phyloP scores from a whole-genome alignment of 768 basidiomycete genomes.

The Phlebiopsis flavidoalba region DNA sequence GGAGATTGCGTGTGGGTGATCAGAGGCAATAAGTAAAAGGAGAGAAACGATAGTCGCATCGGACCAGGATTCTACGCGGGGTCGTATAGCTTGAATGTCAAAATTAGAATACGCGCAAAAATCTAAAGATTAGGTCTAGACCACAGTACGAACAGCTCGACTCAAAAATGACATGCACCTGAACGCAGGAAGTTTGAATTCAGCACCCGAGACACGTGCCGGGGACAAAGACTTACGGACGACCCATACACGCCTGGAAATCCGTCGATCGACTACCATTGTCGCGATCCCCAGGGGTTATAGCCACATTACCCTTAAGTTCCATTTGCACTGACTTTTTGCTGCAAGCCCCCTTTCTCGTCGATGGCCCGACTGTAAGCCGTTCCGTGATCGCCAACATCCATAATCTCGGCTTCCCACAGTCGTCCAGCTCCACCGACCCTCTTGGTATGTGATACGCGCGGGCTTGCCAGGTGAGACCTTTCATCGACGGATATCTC shows the following conservation, averaged over 20 bases:
- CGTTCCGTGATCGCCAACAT: constrained; percentile 9
- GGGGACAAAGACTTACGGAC: neutral
- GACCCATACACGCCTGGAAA: neutral
- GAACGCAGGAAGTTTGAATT: neutral
- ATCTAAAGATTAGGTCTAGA: neutral
- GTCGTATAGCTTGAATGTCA: neutral
- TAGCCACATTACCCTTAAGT: constrained; percentile 63
- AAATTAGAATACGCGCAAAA: neutral
- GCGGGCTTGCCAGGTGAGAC: constrained; percentile 47
- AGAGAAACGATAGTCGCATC: too few species aligned
- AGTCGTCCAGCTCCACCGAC: constrained; percentile 73
- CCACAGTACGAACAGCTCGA: neutral
- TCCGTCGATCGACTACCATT: neutral
- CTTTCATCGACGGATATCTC: constrained; percentile 51
- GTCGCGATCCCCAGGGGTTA: constrained; percentile 26
- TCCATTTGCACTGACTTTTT: constrained; percentile 49
- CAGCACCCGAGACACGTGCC: neutral
- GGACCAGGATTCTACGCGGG: neutral
- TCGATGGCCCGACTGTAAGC: constrained; percentile 52
- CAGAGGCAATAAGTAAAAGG: too few species aligned
- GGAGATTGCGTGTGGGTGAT: too few species aligned
- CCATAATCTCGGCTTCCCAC: constrained; percentile 49
- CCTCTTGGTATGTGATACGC: constrained; percentile 53
- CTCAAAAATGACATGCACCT: neutral
- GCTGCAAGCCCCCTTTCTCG: constrained; percentile 40